A percentile compares a stretch with the other conserved stretches of the same genome.
Evolutionary conservation across 768 basidiomycete genomes (phyloP).

Genomic region (Calocybe cyanea): DNA sequence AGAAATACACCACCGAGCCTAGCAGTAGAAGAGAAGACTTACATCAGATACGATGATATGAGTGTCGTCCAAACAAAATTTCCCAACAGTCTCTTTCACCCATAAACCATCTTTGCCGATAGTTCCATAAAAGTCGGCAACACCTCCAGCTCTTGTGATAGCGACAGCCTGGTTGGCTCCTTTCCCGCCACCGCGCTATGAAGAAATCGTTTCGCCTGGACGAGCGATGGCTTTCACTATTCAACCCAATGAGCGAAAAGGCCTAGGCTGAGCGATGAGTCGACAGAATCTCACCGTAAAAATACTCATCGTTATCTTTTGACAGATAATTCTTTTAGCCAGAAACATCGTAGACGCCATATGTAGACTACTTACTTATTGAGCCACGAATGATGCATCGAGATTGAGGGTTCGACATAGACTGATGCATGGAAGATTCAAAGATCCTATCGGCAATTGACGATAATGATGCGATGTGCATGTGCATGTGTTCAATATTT

Average conservation of each 20-base stretch:
- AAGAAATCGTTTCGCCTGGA: slow-evolving; percentile 60
- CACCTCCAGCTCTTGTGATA: slow-evolving; percentile 47
- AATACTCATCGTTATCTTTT: slow-evolving; percentile 56
- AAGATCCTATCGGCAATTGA: too few species aligned
- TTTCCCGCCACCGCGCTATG: slow-evolving; percentile 53
- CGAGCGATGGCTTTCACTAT: slow-evolving; percentile 49
- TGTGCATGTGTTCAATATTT: too few species aligned
- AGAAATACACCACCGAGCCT: background rate
- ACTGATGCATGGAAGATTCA: too few species aligned
- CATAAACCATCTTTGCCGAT: slow-evolving; percentile 52
- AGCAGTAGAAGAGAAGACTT: slow-evolving; percentile 10
- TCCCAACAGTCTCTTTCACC: slow-evolving; percentile 37
- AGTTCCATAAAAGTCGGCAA: slow-evolving; percentile 45
- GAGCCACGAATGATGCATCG: too few species aligned
- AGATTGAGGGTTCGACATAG: too few species aligned
- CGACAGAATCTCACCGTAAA: slow-evolving; percentile 38
- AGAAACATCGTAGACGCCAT: too few species aligned
- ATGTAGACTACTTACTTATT: too few species aligned
- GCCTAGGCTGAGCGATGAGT: background rate
- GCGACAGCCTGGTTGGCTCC: slow-evolving; percentile 65
- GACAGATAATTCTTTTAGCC: too few species aligned
- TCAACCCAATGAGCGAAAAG: background rate
- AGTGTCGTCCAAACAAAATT: slow-evolving; percentile 36
- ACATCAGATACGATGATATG: slow-evolving; percentile 39
- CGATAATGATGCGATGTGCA: too few species aligned